Evolutionary conservation across 257 asterid species (phyloP).

Genomic region (Przewalskia tangutica): DNA sequence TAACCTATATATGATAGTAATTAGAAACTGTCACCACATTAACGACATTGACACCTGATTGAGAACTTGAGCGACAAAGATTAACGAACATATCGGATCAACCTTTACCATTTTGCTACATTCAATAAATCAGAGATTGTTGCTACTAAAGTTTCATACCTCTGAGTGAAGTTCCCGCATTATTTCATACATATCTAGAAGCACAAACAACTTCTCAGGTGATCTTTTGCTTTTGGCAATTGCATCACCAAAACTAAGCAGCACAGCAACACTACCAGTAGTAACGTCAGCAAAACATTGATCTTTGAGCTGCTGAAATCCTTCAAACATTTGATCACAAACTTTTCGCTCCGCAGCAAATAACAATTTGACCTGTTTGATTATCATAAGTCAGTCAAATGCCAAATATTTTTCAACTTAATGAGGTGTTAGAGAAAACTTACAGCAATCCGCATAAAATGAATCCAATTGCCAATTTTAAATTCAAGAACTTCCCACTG

Average conservation of each 20-base stretch:
- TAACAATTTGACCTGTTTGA: conserved; percentile 76
- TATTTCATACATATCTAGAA: conserved; percentile 96
- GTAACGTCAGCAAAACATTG: conserved; percentile 95
- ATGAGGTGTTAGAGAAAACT: conserved; percentile 17
- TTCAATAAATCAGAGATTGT: neutral
- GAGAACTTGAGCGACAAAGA: neutral
- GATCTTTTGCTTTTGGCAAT: conserved; percentile 98
- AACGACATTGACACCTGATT: neutral
- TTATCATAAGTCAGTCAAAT: conserved; percentile 9
- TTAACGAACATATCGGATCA: neutral
- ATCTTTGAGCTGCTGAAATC: conserved; percentile 73
- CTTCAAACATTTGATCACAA: conserved; percentile 89
- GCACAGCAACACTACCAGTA: conserved; percentile 76
- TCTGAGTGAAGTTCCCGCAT: conserved; percentile 95
- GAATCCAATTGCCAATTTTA: conserved; percentile 98
- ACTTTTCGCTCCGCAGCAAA: conserved; percentile 97
- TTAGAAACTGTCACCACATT: neutral
- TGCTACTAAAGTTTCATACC: conserved; percentile 32
- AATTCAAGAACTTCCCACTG: conserved; percentile 99
- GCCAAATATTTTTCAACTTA: neutral
- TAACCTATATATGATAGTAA: neutral
- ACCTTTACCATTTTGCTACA: neutral
- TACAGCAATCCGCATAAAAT: conserved; percentile 98
- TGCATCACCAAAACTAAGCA: conserved; percentile 98
- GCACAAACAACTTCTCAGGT: conserved; percentile 94